Evolutionary conservation across 495 filamentous ascomycete genomes (phyloP), one percentile per base, ranked within the genome.

Genomic region (Aspergillus carlsbadensis): DNA sequence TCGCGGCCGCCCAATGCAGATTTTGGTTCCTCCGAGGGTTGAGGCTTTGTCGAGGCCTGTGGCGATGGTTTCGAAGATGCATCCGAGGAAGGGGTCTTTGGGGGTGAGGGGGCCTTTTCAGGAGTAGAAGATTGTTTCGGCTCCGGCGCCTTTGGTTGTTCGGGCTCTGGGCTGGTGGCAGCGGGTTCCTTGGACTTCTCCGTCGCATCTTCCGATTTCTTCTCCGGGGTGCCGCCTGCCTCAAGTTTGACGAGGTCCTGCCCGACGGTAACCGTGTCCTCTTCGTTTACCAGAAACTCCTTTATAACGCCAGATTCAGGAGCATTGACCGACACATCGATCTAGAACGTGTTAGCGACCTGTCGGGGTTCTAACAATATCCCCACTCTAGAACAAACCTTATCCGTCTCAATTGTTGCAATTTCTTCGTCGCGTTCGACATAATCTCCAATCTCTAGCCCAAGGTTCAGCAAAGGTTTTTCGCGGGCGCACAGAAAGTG

Each of bases 361-460:
- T 15, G 34, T 33, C 45, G 17, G 39, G 47, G 5, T 40, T 51
- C 8, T 22, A 36, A 24, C 13, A 33, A 6, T 18, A 29, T 15
- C 26, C 1, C 8, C 41, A 7, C 15, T 6, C 5, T 1, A 29
- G 20, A 20, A 34, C 72, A 58, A 79, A 92, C 92, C 89, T 99
- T 99, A 81, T 99, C 95, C n/a, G 94, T 99, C 74, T 99, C 94
- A 68, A 99, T 99, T 33, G 95, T 96, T 26, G 94, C 95, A 67
- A 99, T 94, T 70, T 98, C 95, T 73, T 99, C 95, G 66, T 98
- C 95, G 66, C 87, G 86, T 76, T 94, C 90, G 14, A 99, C 92
- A 63, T 83, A 94, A 76, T 99, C 95, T 53, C 94, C 94, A 68
- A 96, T 79, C 76, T 96, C 84, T 65, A 86, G 48, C 44, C 75